Conservation (phyloP, 768 basidiomycete genomes). For the Pisolithus orientalis region DNA sequence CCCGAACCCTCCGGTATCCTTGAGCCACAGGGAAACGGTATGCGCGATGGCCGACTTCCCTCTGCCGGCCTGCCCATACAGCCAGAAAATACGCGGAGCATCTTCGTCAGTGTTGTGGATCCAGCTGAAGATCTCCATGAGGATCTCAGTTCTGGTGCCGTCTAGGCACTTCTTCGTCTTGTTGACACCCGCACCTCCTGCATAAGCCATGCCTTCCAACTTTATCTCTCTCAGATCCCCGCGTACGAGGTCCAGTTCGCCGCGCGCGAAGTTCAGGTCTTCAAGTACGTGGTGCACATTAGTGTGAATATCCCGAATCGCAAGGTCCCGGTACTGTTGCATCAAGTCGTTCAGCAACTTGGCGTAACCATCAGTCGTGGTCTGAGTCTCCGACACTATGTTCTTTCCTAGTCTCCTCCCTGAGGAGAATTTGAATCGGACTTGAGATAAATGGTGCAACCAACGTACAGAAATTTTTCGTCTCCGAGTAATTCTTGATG, state of each 20-base stretch:
- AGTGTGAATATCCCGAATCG: background rate
- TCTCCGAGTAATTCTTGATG: too few species aligned
- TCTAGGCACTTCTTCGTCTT: background rate
- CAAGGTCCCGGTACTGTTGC: too few species aligned
- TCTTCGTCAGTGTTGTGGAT: background rate
- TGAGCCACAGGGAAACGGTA: background rate
- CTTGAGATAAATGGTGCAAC: too few species aligned
- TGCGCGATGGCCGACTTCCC: background rate
- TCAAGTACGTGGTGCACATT: background rate
- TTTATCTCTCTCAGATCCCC: too few species aligned
- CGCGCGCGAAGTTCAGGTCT: background rate
- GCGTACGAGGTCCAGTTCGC: too few species aligned
- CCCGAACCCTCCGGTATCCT: background rate
- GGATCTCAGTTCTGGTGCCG: background rate
- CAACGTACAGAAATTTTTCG: too few species aligned
- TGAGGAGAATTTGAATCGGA: too few species aligned
- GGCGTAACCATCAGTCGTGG: too few species aligned
- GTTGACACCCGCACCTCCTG: background rate
- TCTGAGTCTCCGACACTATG: too few species aligned
- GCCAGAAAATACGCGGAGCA: background rate
- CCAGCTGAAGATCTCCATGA: background rate
- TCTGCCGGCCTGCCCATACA: background rate
- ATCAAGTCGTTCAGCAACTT: too few species aligned
- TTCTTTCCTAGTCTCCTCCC: too few species aligned
- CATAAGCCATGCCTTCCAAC: background rate